A percentile compares a stretch with the other conserved stretches of the same genome.
Conservation (phyloP, 179 eudicot species). For the Pouteria campechiana region DNA sequence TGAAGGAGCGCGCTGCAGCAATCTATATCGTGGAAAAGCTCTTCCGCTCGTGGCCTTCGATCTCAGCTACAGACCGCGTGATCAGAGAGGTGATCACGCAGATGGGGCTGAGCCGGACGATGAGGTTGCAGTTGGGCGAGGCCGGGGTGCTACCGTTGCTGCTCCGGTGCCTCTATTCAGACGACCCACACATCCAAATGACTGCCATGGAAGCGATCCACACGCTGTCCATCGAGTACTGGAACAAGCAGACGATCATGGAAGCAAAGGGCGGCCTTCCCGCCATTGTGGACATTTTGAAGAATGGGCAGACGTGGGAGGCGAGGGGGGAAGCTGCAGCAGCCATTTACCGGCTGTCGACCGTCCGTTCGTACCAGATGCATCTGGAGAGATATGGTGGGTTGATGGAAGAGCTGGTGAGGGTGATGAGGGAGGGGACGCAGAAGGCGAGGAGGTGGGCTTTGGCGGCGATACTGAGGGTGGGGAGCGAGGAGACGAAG, state of each 20-base stretch:
- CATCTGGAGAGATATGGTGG: too few species aligned
- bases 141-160: conserved; percentile 60
- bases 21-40: conserved; percentile 38
- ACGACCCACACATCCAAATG: conserved; percentile 47
- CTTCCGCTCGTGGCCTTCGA: conserved; percentile 5
- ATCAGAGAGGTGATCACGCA: conserved; percentile 73
- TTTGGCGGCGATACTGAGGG: too few species aligned
- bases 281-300: conserved; percentile 60
- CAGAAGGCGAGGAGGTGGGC: too few species aligned
- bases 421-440: too few species aligned
- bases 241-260: conserved; percentile 63
- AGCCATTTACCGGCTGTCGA: too few species aligned
- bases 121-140: conserved; percentile 62
- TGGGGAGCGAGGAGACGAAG: too few species aligned
- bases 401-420: too few species aligned
- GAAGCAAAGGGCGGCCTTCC: conserved; percentile 59
- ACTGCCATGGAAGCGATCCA: conserved; percentile 72
- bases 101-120: conserved; percentile 63
- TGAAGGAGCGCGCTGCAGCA: conserved; percentile 21
- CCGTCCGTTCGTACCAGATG: too few species aligned
- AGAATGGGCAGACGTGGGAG: conserved; percentile 80
- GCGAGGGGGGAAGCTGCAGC: conserved; percentile 95
- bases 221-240: conserved; percentile 61
- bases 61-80: conserved; percentile 29
- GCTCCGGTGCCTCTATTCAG: conserved; percentile 36